Evolutionary conservation across 495 filamentous ascomycete species (phyloP).

Genomic region (Penicillium canescens): DNA sequence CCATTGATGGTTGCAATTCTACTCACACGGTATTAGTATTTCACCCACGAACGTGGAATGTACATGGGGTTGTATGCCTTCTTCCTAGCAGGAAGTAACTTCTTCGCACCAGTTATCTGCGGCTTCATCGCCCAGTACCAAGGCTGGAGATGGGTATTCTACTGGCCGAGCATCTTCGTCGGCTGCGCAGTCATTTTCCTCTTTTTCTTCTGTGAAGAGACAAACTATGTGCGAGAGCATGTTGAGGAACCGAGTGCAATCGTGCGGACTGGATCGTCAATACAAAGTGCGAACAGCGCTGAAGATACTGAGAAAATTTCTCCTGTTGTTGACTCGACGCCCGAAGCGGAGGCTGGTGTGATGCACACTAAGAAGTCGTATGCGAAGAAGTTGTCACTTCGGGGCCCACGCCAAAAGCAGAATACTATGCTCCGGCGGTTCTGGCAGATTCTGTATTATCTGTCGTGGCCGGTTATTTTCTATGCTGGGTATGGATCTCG

Average conservation of each 20-base stretch:
- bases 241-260: slow-evolving; percentile 10
- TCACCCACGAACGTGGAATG: slow-evolving; percentile 64
- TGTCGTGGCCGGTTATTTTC: slow-evolving; percentile 63
- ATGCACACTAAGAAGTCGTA: slow-evolving; percentile 46
- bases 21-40: slow-evolving; percentile 42
- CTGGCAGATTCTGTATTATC: slow-evolving; percentile 41
- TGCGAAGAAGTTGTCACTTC: slow-evolving; percentile 53
- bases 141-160: slow-evolving; percentile 65
- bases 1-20: not conserved
- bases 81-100: slow-evolving; percentile 63
- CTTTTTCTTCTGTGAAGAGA: slow-evolving; percentile 72
- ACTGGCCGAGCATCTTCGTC: slow-evolving; percentile 64
- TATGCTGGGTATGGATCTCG: slow-evolving; percentile 51
- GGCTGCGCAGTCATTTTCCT: slow-evolving; percentile 56
- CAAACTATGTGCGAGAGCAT: slow-evolving; percentile 54
- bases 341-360: slow-evolving; percentile 17
- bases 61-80: slow-evolving; percentile 68
- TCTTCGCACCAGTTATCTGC: slow-evolving; percentile 63
- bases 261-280: slow-evolving; percentile 7
- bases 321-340: slow-evolving; percentile 6
- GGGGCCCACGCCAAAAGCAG: slow-evolving; percentile 46
- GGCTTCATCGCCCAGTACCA: slow-evolving; percentile 68
- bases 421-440: slow-evolving; percentile 50
- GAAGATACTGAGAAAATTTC: slow-evolving; percentile 23
- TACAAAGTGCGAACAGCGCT: slow-evolving; percentile 9